Percentiles rank a stretch among this genome's conserved stretches.
These are phyloP conservation scores for Claviceps sp. DNA, from an alignment of 2,329 filamentous ascomycete species.

Conservation along the genomic window DNA sequence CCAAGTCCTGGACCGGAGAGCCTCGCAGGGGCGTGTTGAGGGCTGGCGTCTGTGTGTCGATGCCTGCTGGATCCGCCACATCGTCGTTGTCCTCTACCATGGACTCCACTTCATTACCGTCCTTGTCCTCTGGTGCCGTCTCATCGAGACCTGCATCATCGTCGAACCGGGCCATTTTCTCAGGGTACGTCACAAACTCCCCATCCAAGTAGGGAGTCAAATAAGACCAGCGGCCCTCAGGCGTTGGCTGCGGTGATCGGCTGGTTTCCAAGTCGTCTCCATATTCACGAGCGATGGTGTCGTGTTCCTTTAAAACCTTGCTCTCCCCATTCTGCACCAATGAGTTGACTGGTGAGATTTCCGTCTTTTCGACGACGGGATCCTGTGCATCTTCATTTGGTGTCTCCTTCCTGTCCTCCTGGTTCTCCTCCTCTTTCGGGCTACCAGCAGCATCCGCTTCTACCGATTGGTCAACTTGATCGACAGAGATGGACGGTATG, in stretches of 20 bases:
- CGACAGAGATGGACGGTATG: conserved; percentile 3
- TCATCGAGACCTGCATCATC: conserved; percentile 20
- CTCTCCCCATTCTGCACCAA: background rate
- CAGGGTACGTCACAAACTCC: conserved; percentile 26
- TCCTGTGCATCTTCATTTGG: background rate
- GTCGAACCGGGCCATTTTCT: conserved; percentile 20
- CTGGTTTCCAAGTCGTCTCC: background rate
- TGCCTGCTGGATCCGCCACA: conserved; percentile 14
- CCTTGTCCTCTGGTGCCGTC: conserved; percentile 16
- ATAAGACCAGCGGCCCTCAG: conserved; percentile 22
- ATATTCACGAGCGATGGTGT: background rate
- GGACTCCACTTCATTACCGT: conserved; percentile 15
- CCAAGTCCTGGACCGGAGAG: conserved; percentile 25
- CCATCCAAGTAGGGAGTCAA: conserved; percentile 28
- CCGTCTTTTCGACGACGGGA: background rate
- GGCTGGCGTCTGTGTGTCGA: conserved; percentile 22
- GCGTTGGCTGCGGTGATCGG: conserved; percentile 11
- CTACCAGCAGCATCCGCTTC: background rate
- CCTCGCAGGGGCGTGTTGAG: conserved; percentile 25
- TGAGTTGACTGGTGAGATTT: background rate
- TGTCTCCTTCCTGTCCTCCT: background rate
- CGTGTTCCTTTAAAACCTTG: background rate
- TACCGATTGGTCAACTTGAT: background rate
- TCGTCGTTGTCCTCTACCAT: conserved; percentile 22
- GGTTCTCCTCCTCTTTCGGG: background rate